These are phyloP conservation scores for Elaphomyces granulatus DNA, from an alignment of 495 filamentous ascomycete species.

Conservation along the genomic window DNA sequence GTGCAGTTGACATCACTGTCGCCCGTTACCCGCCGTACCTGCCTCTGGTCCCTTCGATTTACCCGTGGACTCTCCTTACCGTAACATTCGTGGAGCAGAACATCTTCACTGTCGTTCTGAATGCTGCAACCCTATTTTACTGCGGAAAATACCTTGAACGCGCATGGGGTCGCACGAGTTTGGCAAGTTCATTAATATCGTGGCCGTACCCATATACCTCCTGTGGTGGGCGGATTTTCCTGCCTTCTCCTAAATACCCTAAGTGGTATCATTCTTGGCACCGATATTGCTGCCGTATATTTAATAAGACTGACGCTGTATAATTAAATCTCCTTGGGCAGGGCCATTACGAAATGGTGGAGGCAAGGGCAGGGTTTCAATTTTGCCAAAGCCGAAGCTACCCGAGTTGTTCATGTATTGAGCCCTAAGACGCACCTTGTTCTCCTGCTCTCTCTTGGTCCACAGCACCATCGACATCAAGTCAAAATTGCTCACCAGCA, in stretches of 20 bases:
- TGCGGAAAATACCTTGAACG: constrained; percentile 91
- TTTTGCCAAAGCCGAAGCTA: too few species aligned
- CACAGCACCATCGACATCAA: too few species aligned
- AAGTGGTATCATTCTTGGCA: constrained; percentile 65
- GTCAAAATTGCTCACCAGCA: too few species aligned
- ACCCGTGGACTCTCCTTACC: constrained; percentile 84
- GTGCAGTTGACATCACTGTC: constrained; percentile 23
- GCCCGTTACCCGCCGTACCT: constrained; percentile 63
- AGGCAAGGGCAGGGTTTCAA: too few species aligned
- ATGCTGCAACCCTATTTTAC: constrained; percentile 73
- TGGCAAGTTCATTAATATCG: constrained; percentile 75
- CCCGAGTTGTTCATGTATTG: too few species aligned
- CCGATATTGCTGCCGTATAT: constrained; percentile 69
- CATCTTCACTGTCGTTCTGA: constrained; percentile 70
- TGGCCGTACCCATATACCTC: constrained; percentile 59
- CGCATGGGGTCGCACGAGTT: constrained; percentile 89
- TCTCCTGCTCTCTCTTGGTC: too few species aligned
- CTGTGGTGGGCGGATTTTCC: constrained; percentile 69
- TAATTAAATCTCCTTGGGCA: too few species aligned
- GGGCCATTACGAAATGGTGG: too few species aligned
- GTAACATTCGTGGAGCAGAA: constrained; percentile 89
- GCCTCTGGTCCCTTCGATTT: constrained; percentile 68
- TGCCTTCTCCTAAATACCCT: constrained; percentile 65
- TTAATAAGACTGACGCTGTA: too few species aligned
- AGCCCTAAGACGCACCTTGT: too few species aligned